Percentiles rank a stretch among this genome's conserved stretches.
phyloP scores from a whole-genome alignment of 306 rosid species.

The Echinosophora koreensis region DNA sequence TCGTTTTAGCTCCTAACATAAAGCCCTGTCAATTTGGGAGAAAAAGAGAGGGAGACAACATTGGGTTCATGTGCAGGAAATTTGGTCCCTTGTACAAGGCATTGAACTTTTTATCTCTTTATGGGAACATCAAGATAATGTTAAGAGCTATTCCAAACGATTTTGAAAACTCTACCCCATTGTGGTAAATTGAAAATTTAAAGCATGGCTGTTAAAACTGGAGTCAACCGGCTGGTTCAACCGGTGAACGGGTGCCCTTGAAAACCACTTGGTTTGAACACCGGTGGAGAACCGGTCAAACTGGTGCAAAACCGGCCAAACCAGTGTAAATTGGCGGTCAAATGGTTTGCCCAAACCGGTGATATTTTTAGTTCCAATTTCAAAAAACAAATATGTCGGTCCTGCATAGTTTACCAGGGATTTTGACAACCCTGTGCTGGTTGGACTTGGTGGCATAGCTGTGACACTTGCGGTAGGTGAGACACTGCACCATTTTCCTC shows the following conservation, averaged over 20 bases:
- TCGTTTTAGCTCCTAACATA: conserved; percentile 3
- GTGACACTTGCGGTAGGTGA: conserved; percentile 61
- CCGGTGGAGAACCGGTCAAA: no score
- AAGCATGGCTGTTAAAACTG: no score
- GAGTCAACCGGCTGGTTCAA: no score
- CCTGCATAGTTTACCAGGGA: no score
- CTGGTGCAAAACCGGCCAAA: no score
- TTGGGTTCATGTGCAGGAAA: conserved; percentile 17
- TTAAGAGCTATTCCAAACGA: conserved; percentile 30
- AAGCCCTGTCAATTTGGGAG: background rate
- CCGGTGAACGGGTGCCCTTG: no score
- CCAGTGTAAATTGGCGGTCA: no score
- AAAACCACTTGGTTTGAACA: no score
- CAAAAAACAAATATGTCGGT: no score
- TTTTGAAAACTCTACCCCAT: background rate
- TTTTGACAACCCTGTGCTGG: conserved; percentile 51
- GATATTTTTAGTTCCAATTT: no score
- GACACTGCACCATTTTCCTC: conserved; percentile 65
- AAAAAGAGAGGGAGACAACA: background rate
- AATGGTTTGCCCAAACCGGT: no score
- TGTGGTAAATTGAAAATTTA: conserved; percentile 36
- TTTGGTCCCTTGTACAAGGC: background rate
- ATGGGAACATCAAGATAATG: background rate
- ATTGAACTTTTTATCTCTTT: conserved; percentile 6
- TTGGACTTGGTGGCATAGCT: conserved; percentile 76